Evolutionary conservation across 1,284 basidiomycete species (phyloP).

Genomic region (Ceratobasidium sp.): DNA sequence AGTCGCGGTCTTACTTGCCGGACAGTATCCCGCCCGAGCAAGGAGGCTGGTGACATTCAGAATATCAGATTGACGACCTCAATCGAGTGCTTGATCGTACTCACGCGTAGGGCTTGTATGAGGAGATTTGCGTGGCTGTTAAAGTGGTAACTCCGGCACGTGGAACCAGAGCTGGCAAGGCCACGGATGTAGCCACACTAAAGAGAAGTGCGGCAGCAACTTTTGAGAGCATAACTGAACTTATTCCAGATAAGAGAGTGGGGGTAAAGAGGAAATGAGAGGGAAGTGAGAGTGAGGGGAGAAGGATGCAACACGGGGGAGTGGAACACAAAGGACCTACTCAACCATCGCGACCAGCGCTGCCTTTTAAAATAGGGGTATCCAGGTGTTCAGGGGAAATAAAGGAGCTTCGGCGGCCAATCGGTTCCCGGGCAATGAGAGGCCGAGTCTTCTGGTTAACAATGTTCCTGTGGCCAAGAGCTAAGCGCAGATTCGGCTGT

Average conservation of each 20-base stretch:
- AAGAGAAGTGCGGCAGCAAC: constrained; percentile 10
- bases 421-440: constrained; percentile 18
- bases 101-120: constrained; percentile 32
- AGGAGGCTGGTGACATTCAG: constrained; percentile 6
- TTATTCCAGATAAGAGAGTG: constrained; percentile 1
- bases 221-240: constrained; percentile 4
- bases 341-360: background rate
- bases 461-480: constrained; percentile 21
- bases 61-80: background rate
- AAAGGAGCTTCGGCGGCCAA: background rate
- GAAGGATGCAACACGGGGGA: background rate
- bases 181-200: constrained; percentile 23
- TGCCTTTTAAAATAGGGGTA: background rate
- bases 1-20: constrained; percentile 35
- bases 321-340: constrained; percentile 2
- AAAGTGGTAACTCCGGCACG: constrained; percentile 25
- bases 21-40: constrained; percentile 42
- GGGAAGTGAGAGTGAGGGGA: background rate
- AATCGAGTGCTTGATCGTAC: background rate
- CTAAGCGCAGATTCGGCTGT: constrained; percentile 22
- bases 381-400: background rate
- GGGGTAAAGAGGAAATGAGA: background rate
- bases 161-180: constrained; percentile 24
- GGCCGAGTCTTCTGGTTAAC: background rate
- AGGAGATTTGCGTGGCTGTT: constrained; percentile 22